Evolutionary conservation across 768 basidiomycete species (phyloP).

Genomic region (Ramaria sp.): DNA sequence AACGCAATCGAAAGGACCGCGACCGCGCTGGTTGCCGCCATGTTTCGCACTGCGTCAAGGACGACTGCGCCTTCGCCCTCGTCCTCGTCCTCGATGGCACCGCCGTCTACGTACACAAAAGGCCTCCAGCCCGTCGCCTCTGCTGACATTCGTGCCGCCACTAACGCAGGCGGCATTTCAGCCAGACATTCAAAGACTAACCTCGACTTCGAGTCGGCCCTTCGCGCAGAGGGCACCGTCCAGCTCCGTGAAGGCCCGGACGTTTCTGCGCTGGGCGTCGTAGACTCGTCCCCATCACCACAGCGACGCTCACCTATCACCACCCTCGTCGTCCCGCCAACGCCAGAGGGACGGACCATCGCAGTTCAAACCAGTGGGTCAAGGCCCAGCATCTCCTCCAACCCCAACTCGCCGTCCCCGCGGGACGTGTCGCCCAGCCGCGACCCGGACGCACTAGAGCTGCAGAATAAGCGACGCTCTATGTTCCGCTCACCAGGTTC

Average conservation of each 20-base stretch:
- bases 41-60: constrained; percentile 4
- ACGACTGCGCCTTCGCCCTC: background rate
- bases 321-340: constrained; percentile 29
- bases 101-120: constrained; percentile 34
- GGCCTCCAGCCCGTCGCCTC: constrained; percentile 50
- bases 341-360: constrained; percentile 25
- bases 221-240: constrained; percentile 58
- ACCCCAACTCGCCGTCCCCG: too few relatives aligned
- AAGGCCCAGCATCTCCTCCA: too few relatives aligned
- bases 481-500: constrained; percentile 80
- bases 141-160: constrained; percentile 28
- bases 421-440: constrained; percentile 10
- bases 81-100: constrained; percentile 17
- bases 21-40: too few relatives aligned
- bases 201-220: constrained; percentile 72
- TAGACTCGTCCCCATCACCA: constrained; percentile 27
- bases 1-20: too few relatives aligned
- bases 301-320: constrained; percentile 14
- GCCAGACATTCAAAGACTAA: constrained; percentile 64
- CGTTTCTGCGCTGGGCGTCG: constrained; percentile 52
- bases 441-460: constrained; percentile 50
- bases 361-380: too few relatives aligned
- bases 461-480: constrained; percentile 67
- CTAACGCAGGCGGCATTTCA: too few relatives aligned
- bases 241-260: constrained; percentile 62